phyloP scores from a whole-genome alignment of 2,329 filamentous ascomycete genomes.

The Ciborinia camelliae region DNA sequence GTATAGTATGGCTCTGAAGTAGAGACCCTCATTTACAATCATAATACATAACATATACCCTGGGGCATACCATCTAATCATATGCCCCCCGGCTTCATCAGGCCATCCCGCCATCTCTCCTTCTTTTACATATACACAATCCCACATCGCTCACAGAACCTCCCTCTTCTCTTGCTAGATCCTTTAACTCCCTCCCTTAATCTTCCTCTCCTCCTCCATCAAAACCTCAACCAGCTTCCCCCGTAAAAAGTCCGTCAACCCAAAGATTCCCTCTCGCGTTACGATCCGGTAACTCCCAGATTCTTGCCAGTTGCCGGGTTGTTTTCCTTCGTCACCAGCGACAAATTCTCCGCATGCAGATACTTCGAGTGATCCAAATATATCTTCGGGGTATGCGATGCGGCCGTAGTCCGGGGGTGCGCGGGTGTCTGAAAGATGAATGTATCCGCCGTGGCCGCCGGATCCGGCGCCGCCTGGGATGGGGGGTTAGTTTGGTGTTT shows the following conservation, averaged over 20 bases:
- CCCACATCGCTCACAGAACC: neutral
- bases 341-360: conserved; percentile 52
- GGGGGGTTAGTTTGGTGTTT: conserved; percentile 18
- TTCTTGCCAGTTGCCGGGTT: conserved; percentile 50
- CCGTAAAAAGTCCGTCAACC: conserved; percentile 52
- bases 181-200: conserved; percentile 24
- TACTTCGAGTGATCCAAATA: conserved; percentile 65
- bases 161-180: neutral
- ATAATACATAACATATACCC: conserved; percentile 6
- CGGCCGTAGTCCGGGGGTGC: conserved; percentile 65
- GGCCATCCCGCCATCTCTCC: neutral
- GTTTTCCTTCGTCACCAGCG: conserved; percentile 22
- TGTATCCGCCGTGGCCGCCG: conserved; percentile 57
- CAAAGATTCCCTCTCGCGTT: conserved; percentile 62
- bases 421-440: conserved; percentile 62
- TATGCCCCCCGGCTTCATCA: neutral
- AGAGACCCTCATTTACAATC: neutral
- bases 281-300: conserved; percentile 63
- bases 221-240: conserved; percentile 53
- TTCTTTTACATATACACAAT: neutral
- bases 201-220: conserved; percentile 47
- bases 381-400: conserved; percentile 68
- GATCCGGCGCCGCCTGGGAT: conserved; percentile 54
- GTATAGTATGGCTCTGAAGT: neutral
- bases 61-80: neutral